Evolutionary conservation across 441 rosid species (phyloP), one percentile per base, ranked within the genome.

Genomic region (Gossypium laxum): DNA sequence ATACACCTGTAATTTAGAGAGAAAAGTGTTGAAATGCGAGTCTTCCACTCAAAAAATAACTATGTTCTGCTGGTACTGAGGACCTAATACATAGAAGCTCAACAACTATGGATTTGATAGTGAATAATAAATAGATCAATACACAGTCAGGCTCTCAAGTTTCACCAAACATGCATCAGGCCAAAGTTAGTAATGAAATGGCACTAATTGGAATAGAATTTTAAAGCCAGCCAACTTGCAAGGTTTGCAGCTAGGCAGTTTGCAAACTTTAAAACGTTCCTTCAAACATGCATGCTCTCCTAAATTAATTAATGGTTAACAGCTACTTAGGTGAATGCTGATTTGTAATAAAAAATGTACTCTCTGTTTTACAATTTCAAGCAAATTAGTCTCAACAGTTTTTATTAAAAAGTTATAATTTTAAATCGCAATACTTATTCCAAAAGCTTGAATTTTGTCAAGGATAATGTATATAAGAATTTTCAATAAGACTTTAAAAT

Each of bases 1-100:
- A 79, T 96, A 90, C 78, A 96, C 91, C 98, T 87, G 87, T 66
- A 86, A 76, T 66, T 64, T 51, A 70, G 48, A 79, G 30, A 47
- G 72, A 47, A 72, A 18, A n/a, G 71, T 24, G 58, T 59, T 70
- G 51, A 18, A 38, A 61, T 28, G 59, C 19, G 11, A 32, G 43
- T 5, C 67, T 61, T 43, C 24, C 21, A n/a, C 43, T 19, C 22
- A 63, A 63, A 22, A 72, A 51, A 50, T 58, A 52, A 72, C 32
- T 17, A 21, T 1, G 15, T 38, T 21, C 18, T 28, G 38, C 47
- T 30, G 17, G 52, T 22, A 70, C n/a, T 2, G 67, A 58, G 59
- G 38, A 58, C 5, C 24, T 28, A 11, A 15, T 17, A 51, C 71
- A 28, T 14, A 52, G 26, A 41, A 67, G 48, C 28, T 50, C 28